A percentile compares a stretch with the other conserved stretches of the same genome.
These are phyloP conservation scores for Colletotrichum sp. DNA, from an alignment of 2,329 filamentous ascomycete species.

Conservation along the genomic window DNA sequence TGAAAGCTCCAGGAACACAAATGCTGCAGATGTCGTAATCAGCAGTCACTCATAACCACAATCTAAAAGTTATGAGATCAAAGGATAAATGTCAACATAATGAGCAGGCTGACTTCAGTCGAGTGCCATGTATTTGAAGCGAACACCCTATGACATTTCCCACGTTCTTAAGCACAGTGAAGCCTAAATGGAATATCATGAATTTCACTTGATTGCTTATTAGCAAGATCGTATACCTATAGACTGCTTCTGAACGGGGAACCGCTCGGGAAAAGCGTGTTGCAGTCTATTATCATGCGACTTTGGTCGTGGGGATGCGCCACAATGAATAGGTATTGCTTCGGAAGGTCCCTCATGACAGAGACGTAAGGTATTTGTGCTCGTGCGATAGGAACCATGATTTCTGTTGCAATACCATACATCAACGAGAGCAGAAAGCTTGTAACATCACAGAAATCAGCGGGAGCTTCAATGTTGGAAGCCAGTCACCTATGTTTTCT, in stretches of 20 bases:
- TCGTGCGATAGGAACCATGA: background rate
- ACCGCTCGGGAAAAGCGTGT: background rate
- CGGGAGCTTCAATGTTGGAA: background rate
- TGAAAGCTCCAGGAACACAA: background rate
- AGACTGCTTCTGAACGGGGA: background rate
- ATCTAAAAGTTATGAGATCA: background rate
- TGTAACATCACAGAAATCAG: background rate
- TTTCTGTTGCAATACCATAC: background rate
- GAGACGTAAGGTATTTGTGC: background rate
- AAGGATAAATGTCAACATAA: background rate
- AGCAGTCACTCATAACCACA: background rate
- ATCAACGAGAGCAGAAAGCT: background rate
- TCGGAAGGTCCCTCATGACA: background rate
- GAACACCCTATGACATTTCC: background rate
- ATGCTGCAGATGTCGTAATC: background rate
- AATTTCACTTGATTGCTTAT: background rate
- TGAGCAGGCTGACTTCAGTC: background rate
- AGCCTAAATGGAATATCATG: background rate
- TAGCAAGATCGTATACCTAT: background rate
- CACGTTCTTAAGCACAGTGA: background rate
- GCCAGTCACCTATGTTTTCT: background rate
- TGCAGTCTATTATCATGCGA: background rate
- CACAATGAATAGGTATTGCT: background rate
- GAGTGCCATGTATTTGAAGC: background rate
- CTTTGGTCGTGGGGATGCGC: background rate